Percentiles rank a stretch among this genome's conserved stretches.
Evolutionary conservation across 768 basidiomycete genomes (phyloP).

Genomic region (Gloeopeniophorella convolvens): DNA sequence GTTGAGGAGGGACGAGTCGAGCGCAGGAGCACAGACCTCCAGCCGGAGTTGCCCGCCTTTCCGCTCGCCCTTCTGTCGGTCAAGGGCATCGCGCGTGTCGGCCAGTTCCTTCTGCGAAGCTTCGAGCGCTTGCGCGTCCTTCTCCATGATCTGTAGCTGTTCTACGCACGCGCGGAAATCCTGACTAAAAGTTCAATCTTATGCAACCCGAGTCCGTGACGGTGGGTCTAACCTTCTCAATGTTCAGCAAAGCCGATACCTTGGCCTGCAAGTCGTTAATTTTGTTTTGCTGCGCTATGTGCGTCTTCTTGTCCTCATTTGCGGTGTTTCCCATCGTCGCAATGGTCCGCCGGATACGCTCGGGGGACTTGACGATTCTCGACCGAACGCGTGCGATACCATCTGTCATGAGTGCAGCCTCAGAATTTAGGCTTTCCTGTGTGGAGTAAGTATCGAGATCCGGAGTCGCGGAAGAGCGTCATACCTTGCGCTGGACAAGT

Average conservation of each 20-base stretch:
- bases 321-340: constrained; percentile 62
- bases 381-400: constrained; percentile 56
- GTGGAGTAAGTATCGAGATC: neutral
- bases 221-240: constrained; percentile 89
- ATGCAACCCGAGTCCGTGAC: too few species aligned
- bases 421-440: constrained; percentile 56
- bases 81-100: constrained; percentile 61
- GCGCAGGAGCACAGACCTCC: constrained; percentile 37
- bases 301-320: constrained; percentile 61
- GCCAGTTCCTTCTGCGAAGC: constrained; percentile 58
- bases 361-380: constrained; percentile 88
- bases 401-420: constrained; percentile 53
- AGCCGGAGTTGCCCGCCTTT: constrained; percentile 60
- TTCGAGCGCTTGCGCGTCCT: constrained; percentile 59
- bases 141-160: constrained; percentile 68
- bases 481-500: constrained; percentile 58
- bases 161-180: constrained; percentile 67
- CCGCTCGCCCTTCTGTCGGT: constrained; percentile 68
- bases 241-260: constrained; percentile 58
- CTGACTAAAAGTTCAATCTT: constrained; percentile 31
- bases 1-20: neutral
- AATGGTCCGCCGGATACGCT: constrained; percentile 81
- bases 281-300: constrained; percentile 64
- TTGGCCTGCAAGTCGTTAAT: constrained; percentile 72
- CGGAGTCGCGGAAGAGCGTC: neutral